These are phyloP conservation scores for Diaporthe vexans DNA, from an alignment of 2,329 filamentous ascomycete species.

Conservation along the genomic window DNA sequence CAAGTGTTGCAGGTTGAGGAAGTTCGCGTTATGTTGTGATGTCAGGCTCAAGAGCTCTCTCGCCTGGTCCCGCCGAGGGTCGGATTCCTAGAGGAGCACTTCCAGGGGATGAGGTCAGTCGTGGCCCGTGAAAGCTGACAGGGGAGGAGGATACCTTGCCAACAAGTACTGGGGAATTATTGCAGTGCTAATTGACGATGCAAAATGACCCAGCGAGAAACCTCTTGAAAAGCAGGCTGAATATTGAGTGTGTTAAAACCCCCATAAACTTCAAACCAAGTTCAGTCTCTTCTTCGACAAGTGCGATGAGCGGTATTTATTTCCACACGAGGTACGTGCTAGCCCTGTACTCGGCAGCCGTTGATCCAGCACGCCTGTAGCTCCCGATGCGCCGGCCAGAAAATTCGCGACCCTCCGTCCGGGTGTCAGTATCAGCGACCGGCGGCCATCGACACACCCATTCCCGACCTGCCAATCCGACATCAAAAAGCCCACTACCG, in stretches of 20 bases:
- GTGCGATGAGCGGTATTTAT: background rate
- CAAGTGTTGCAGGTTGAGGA: background rate
- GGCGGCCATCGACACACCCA: slow-evolving; percentile 27
- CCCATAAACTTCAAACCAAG: background rate
- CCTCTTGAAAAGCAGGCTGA: background rate
- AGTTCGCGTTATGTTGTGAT: background rate
- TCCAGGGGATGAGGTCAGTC: slow-evolving; percentile 39
- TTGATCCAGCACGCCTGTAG: slow-evolving; percentile 13
- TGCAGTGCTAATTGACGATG: background rate
- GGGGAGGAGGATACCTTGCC: background rate
- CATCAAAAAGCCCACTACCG: background rate
- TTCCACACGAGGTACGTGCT: background rate
- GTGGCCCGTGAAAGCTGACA: background rate
- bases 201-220: background rate
- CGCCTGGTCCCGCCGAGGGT: background rate
- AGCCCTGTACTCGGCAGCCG: background rate
- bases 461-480: background rate
- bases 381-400: slow-evolving; percentile 36
- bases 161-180: background rate
- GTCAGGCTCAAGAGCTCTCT: background rate
- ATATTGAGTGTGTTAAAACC: background rate
- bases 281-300: background rate
- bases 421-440: slow-evolving; percentile 2
- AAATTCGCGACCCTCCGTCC: slow-evolving; percentile 32
- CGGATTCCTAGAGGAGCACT: slow-evolving; percentile 1